Conservation (phyloP, 2,329 filamentous ascomycete species). For the Volutella citrinella region DNA sequence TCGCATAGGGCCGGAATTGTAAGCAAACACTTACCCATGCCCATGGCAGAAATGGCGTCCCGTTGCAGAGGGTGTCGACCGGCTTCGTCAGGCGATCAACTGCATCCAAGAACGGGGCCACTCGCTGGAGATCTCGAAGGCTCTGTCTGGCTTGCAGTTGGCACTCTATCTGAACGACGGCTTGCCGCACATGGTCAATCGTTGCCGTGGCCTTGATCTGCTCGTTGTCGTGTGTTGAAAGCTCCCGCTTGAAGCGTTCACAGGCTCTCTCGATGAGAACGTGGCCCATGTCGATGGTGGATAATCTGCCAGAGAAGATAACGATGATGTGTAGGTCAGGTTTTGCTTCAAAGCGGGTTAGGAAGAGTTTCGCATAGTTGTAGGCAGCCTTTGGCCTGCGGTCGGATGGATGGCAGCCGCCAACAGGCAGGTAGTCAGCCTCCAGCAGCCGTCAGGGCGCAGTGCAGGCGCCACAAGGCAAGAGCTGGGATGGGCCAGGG, state of each 20-base stretch:
- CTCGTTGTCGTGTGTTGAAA: not conserved
- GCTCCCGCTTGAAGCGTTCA: conserved; percentile 1
- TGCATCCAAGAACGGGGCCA: conserved; percentile 1
- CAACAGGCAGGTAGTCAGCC: too few species aligned
- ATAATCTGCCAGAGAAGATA: not conserved
- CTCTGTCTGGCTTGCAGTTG: conserved; percentile 1
- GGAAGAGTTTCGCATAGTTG: not conserved
- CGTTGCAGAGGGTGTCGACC: conserved; percentile 3
- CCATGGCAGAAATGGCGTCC: conserved; percentile 1
- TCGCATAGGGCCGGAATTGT: not conserved
- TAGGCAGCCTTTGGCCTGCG: too few species aligned
- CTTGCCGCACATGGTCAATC: conserved; percentile 1
- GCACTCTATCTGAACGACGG: conserved; percentile 1
- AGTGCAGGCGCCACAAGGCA: too few species aligned
- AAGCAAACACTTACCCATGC: conserved; percentile 1
- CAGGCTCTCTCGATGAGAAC: conserved; percentile 3
- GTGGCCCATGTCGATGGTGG: not conserved
- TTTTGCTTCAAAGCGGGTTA: not conserved
- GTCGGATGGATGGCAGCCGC: too few species aligned
- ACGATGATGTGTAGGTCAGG: not conserved
- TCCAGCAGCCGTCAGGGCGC: too few species aligned
- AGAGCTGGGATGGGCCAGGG: too few species aligned
- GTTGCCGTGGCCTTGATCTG: not conserved
- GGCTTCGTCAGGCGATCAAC: conserved; percentile 1
- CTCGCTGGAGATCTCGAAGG: not conserved